Evolutionary conservation across 176 grass and related monocot genomes (phyloP), one percentile per base, ranked within the genome.

Genomic region (Bolboschoenus planiculmis): DNA sequence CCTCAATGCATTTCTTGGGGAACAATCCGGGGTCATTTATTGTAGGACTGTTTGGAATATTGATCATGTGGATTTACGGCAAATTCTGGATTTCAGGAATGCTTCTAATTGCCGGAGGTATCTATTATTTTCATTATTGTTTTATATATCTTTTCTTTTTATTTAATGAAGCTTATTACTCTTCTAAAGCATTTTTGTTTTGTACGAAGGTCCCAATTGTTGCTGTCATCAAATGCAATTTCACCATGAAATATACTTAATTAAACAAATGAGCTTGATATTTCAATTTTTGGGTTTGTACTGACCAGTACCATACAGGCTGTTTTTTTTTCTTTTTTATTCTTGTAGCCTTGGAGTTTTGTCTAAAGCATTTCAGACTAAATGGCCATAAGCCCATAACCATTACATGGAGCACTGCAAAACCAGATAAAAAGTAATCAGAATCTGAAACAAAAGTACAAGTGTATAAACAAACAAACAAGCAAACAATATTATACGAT

Each of bases 51-150:
- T 93, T 91, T 88, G 93, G 92, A 23, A 99, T 96, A 56, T 85
- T 93, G 72, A 78, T 96, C 62, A 90, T 99, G 92, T 99, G 93
- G 91, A 90, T 99, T 87, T 93, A 91, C 72, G 97, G 97, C 21
- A 88, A 93, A 79, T 99, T 99, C 21, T 99, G 97, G 97, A 99
- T 99, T 59, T 91, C 89, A 61, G 87, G 93, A 88, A 82, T 96
- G 79, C 84, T 99, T 85, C 79, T 99, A 56, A 80, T 93, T 54
- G 89, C 88, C 83, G 97, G 97, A 99, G 97, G 97, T 99, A 70
- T 50, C 79, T 71, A 61, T 43, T 76, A 51, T 5, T 86, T 29
- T 20, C 13, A 23, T 63, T 80, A 16, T 36, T 65, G 65, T 30
- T 16, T 24, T 64, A 23, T 44, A 4, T 68, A 83, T 83, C 10